phyloP scores from a whole-genome alignment of 768 basidiomycete genomes.

The Psilocybe cubensis region DNA sequence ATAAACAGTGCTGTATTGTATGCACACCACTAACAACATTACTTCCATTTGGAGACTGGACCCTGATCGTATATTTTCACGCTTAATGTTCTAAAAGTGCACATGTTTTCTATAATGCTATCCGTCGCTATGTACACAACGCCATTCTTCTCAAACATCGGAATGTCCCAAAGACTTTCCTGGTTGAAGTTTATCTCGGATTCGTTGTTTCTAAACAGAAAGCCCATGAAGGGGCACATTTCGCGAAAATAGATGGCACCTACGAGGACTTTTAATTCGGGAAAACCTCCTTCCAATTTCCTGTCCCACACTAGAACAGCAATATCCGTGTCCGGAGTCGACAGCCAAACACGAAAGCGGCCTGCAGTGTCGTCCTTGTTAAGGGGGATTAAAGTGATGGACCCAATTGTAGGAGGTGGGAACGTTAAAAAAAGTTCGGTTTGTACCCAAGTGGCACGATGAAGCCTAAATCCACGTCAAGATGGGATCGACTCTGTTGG shows the following conservation, averaged over 20 bases:
- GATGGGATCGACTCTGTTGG: slow-evolving; percentile 64
- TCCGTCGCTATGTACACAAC: not conserved
- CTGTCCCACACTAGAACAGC: slow-evolving; percentile 82
- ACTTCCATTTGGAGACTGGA: slow-evolving; percentile 1
- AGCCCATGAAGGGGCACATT: not conserved
- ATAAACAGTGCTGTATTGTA: not conserved
- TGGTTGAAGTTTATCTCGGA: slow-evolving; percentile 84
- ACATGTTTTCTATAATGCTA: slow-evolving; percentile 1
- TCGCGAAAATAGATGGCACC: slow-evolving; percentile 25
- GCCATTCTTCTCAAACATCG: slow-evolving; percentile 48
- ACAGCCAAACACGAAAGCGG: slow-evolving; percentile 90
- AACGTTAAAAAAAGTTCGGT: slow-evolving; percentile 93
- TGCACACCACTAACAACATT: not conserved
- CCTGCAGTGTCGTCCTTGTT: slow-evolving; percentile 85
- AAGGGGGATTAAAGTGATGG: slow-evolving; percentile 74
- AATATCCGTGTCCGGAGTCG: slow-evolving; percentile 31
- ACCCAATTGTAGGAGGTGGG: slow-evolving; percentile 71
- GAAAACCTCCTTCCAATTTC: slow-evolving; percentile 90
- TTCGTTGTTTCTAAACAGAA: slow-evolving; percentile 76
- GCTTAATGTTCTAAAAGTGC: not conserved
- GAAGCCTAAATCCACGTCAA: slow-evolving; percentile 60
- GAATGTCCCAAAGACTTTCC: slow-evolving; percentile 87
- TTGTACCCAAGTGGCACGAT: slow-evolving; percentile 91
- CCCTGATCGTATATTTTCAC: not conserved
- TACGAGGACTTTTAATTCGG: slow-evolving; percentile 85